A percentile compares a stretch with the other conserved stretches of the same genome.
Evolutionary conservation across 441 rosid genomes (phyloP).

Genomic region (Biscutella laevigata): DNA sequence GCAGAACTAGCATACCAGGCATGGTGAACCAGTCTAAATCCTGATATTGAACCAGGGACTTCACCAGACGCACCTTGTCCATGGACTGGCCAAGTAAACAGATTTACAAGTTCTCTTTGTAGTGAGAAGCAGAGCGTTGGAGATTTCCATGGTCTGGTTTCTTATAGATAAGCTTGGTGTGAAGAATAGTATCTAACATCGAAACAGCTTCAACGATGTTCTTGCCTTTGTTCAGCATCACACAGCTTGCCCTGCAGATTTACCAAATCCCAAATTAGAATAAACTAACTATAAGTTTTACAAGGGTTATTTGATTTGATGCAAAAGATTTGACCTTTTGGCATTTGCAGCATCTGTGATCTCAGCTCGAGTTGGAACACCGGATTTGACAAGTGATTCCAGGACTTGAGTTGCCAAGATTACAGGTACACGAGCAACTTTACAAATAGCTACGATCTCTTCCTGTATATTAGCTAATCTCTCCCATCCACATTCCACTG

Average conservation of each 20-base stretch:
- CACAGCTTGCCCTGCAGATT: constrained; percentile 42
- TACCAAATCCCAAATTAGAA: background rate
- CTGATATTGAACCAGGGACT: background rate
- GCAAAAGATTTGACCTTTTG: constrained; percentile 34
- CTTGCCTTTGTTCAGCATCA: constrained; percentile 67
- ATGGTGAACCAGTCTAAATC: background rate
- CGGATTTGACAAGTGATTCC: constrained; percentile 60
- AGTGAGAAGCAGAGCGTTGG: background rate
- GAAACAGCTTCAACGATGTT: constrained; percentile 47
- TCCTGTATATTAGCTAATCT: constrained; percentile 55
- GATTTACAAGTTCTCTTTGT: background rate
- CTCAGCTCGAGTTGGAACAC: constrained; percentile 64
- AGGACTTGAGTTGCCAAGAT: constrained; percentile 74
- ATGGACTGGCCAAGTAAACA: constrained; percentile 3
- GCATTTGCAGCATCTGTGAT: constrained; percentile 57
- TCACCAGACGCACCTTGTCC: background rate
- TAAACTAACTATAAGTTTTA: background rate
- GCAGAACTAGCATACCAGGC: background rate
- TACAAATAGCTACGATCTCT: constrained; percentile 45
- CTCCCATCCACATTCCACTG: constrained; percentile 80
- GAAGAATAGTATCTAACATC: constrained; percentile 46
- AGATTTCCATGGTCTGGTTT: constrained; percentile 22
- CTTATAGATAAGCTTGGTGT: constrained; percentile 24
- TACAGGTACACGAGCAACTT: constrained; percentile 47
- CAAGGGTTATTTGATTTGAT: background rate